A percentile compares a stretch with the other conserved stretches of the same genome.
Conservation (phyloP, 495 filamentous ascomycete species). For the Penicillium angulare region DNA sequence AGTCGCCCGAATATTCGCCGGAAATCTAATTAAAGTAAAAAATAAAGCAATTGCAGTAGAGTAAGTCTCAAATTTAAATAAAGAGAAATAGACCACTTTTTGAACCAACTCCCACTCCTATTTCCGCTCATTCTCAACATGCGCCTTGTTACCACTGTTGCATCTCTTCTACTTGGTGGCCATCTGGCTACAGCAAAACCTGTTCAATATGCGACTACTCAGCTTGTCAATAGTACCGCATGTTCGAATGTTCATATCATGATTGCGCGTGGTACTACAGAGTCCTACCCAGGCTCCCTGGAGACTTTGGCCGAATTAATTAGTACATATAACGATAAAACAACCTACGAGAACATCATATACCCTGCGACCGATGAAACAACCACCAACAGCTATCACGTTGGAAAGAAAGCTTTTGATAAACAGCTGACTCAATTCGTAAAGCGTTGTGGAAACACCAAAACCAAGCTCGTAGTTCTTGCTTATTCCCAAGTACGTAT, state of each 20-base stretch:
- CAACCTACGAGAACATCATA: neutral
- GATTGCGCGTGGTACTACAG: neutral
- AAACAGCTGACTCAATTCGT: neutral
- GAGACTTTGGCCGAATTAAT: neutral
- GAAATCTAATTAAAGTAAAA: too few relatives aligned
- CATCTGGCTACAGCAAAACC: too few relatives aligned
- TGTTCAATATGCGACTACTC: too few relatives aligned
- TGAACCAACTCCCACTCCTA: too few relatives aligned
- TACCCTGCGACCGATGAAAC: neutral
- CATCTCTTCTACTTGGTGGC: too few relatives aligned
- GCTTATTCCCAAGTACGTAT: neutral
- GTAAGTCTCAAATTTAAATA: too few relatives aligned
- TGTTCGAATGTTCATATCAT: neutral
- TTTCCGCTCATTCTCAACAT: too few relatives aligned
- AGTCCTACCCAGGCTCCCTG: neutral
- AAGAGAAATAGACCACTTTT: too few relatives aligned
- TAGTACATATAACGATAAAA: neutral
- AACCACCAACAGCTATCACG: neutral
- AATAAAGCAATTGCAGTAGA: too few relatives aligned
- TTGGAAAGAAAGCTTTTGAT: neutral
- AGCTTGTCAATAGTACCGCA: too few relatives aligned
- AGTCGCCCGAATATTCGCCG: too few relatives aligned
- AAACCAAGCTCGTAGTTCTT: neutral
- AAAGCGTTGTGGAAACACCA: neutral
- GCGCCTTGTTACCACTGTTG: too few relatives aligned